Base-by-base conservation (phyloP, 148 eudicot genomes). In the Rhododendron kiyosumense region DNA sequence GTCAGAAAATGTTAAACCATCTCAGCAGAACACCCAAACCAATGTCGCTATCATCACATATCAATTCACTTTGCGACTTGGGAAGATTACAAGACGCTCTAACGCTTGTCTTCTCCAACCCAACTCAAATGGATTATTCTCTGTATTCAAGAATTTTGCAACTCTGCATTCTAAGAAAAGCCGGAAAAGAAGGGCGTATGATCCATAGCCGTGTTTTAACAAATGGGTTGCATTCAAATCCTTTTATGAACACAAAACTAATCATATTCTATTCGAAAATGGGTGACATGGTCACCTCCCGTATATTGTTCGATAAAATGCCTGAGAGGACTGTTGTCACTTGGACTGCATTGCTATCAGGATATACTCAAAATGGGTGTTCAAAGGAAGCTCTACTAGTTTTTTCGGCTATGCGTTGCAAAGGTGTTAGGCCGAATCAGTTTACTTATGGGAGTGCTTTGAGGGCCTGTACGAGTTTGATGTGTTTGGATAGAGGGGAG, bases 341-440 rank as follows among this genome's bases (percentile, higher is more conserved):
- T 73, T 86, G 85, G 84, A 86, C 81, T 11, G 88, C 85, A 1
- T 74, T 86, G 79, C 13, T 86, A 26, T 82, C 85, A 13, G 88
- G 85, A 14, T 86, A 81, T 52, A n/a, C 85, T 73, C 85, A 86
- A 74, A 86, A 86, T 86, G 81, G 88, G 46, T 86, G 38, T 48
- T 46, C 45, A 38, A n/a, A 82, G 84, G 81, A 86, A 74, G 88
- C 88, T n/a, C 57, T 74, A 74, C 22, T 54, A 41, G 75, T 86
- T 84, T 86, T 86, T 43, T 81, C 57, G 1, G 74, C 69, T 20
- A 81, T 86, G 88, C 88, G 36, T 81, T 54, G 61, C 11, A 7
- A 41, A 13, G 81, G 74, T 73, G 81, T 86, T 20, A 86, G 34
- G 71, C 79, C 69, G n/a, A 81, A 86, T 81, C 88, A 86, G 59